Conservation (phyloP, 2,329 filamentous ascomycete species). For the Colletotrichum salicis region DNA sequence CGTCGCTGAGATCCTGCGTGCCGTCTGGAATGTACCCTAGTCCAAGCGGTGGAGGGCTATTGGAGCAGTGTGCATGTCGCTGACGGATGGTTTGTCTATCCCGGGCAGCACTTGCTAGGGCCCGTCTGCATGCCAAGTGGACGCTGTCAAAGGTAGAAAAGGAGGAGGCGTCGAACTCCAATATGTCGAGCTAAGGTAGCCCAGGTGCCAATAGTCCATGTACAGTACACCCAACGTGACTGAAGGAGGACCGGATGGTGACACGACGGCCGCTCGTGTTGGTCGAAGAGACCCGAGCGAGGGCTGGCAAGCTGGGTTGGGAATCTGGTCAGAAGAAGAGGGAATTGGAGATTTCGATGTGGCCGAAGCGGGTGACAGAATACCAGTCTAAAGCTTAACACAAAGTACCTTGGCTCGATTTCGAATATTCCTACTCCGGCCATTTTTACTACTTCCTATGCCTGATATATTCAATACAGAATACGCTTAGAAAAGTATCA, state of each 20-base stretch:
- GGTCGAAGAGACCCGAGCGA: neutral
- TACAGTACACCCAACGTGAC: conserved; percentile 7
- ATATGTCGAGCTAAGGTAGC: conserved; percentile 8
- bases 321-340: neutral
- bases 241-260: neutral
- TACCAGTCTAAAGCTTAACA: too few relatives aligned
- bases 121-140: conserved; percentile 31
- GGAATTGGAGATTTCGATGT: neutral
- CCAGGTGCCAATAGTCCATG: neutral
- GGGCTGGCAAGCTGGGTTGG: neutral
- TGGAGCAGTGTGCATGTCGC: conserved; percentile 18
- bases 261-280: neutral
- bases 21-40: conserved; percentile 3
- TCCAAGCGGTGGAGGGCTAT: neutral
- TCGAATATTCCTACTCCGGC: too few relatives aligned
- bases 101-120: conserved; percentile 19
- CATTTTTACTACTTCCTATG: too few relatives aligned
- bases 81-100: conserved; percentile 25
- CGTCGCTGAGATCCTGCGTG: conserved; percentile 21
- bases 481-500: too few relatives aligned
- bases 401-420: too few relatives aligned
- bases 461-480: too few relatives aligned
- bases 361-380: neutral
- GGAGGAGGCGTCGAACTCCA: neutral
- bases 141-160: conserved; percentile 11